These are phyloP conservation scores for Phytophthora citricola DNA, from an alignment of 352 stramenopile genomes.

Conservation along the genomic window DNA sequence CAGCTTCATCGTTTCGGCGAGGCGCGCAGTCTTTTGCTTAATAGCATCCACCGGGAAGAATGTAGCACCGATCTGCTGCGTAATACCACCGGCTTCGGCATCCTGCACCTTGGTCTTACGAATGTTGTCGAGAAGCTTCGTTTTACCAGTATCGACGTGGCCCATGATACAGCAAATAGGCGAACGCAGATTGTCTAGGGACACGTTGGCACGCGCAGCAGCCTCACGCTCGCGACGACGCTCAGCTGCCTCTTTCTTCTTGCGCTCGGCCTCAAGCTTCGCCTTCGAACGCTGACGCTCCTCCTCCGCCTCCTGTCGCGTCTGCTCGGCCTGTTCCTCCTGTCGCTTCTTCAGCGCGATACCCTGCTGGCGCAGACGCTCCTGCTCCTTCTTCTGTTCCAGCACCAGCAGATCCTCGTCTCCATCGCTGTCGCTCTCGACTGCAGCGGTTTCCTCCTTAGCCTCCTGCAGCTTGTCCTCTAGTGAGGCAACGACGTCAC, in stretches of 20 bases:
- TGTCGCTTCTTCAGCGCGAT: constrained; percentile 96
- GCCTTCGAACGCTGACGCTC: constrained; percentile 85
- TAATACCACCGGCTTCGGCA: constrained; percentile 96
- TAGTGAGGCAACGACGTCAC: constrained; percentile 76
- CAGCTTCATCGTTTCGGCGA: constrained; percentile 79
- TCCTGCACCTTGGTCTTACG: constrained; percentile 98
- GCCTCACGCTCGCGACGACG: constrained; percentile 76
- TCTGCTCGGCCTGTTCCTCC: constrained; percentile 80
- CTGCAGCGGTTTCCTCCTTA: constrained; percentile 43
- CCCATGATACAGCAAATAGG: constrained; percentile 99
- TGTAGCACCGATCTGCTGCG: constrained; percentile 97
- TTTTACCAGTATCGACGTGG: constrained; percentile 99
- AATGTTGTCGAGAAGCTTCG: constrained; percentile 99
- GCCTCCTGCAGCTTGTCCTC: constrained; percentile 80
- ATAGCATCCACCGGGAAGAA: constrained; percentile 95
- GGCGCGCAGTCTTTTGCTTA: constrained; percentile 87
- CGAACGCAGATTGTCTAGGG: constrained; percentile 95
- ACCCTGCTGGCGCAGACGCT: constrained; percentile 91
- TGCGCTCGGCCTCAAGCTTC: constrained; percentile 83
- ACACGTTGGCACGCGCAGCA: constrained; percentile 86
- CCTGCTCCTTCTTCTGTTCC: constrained; percentile 95
- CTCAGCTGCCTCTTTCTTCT: constrained; percentile 80
- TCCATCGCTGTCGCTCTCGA: constrained; percentile 71
- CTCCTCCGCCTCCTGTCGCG: constrained; percentile 64
- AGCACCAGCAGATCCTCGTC: constrained; percentile 95